Evolutionary conservation across 1,139 yeast genomes (phyloP), one percentile per base, ranked within the genome.

Genomic region (Suhomyces bribrorum): DNA sequence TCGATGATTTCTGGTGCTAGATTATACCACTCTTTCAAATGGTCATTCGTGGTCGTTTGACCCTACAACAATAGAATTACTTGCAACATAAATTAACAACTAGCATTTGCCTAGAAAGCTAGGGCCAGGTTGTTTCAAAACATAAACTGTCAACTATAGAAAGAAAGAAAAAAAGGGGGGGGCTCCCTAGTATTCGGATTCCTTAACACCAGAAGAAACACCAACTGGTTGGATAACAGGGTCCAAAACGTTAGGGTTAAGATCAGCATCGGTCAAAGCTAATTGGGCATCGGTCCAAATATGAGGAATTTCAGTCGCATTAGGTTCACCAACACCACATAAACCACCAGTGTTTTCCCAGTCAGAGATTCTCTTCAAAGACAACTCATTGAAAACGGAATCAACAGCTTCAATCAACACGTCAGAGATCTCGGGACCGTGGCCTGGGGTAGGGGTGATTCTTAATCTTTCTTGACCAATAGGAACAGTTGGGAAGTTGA

Each of bases 391-490:
- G 70, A 92, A 92, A 18, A 90, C 89, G 36, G 79, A 76, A 53
- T 88, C 95, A 36, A 94, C 72, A 5, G 97, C 90, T 11, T 68
- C 76, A 44, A 92, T 75, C 53, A 92, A 76, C 49, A 81, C 77
- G 59, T 89, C 87, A 43, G 92, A 77, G 41, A 87, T 74, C 46
- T 83, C 85, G 42, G 81, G 74, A 23, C 81, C 79, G 64, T 92
- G 99, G 40, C 97, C 97, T 29, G 99, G 99, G 29, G 98, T 90
- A 38, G 99, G 97, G 14, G 98, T 92, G 58, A 92, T 83, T 68
- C 99, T 82, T 59, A 92, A 79, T 62, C 98, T 82, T 69, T 92
- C 99, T 50, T 89, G 83, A 45, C 98, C 98, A 56, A 87, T 83
- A 27, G 97, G 86, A 42, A 92, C 98, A 18, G 98, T 92, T 41